Base-by-base conservation (phyloP, 768 basidiomycete genomes). In the Tricholoma bakamatsutake region DNA sequence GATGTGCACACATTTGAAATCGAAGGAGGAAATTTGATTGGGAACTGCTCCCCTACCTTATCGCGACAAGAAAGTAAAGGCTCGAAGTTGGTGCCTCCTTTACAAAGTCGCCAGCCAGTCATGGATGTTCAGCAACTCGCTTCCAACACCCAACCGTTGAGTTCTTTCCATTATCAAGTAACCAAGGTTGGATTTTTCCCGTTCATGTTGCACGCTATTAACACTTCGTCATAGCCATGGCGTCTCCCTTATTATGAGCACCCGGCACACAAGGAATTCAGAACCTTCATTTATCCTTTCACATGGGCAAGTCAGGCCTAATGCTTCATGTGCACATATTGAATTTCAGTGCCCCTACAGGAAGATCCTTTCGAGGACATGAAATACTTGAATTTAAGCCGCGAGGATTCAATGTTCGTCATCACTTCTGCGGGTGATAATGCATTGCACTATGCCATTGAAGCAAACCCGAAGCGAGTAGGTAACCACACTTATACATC, bases 361-460 rank as follows among this genome's bases (percentile, higher is more conserved):
- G 89, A 91, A 67, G 89, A 90, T 64, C 89, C 89, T 0, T 77
- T 78, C 5, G 86, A 82, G 58, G 89, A 91, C 64, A 81, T 90
- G 76, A 75, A 77, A 59, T 75, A 81, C 61, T 71, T 91, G 5
- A 64, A 82, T 13, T 67, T 90, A 55, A 76, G 78, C 17, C 67
- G 70, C 34, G 76, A 84, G 11, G 88, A 91, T 69, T 77, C 81
- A 1, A 77, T 90, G 64, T 75, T 90, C 11, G 82, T 84, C 15
- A 89, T 91, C 62, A 90, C 88, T 1, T 84, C 82, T 50, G 89
- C 87, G 2, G 88, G 88, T 0, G 88, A 90, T 67, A 91, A 91
- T 65, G 85, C 87, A 2, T 72, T 91, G 34, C 87, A 90, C 65
- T 91, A 91, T 59, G 87, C 87, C 7, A 83, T 87, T 54, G 77